Evolutionary conservation across 768 basidiomycete species (phyloP).

Genomic region (Amanita phalloides): DNA sequence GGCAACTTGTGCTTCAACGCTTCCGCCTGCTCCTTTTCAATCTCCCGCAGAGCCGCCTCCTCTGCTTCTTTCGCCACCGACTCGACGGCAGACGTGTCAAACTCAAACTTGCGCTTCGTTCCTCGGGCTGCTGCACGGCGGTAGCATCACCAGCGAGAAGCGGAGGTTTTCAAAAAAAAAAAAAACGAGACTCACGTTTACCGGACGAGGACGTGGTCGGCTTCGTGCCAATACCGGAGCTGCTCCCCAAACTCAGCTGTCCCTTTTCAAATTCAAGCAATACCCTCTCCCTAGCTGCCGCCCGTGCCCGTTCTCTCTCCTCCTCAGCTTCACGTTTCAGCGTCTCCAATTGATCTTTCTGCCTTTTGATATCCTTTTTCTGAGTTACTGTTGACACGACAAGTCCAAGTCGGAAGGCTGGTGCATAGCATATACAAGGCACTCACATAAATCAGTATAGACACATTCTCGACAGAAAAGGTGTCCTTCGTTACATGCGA

Average conservation of each 20-base stretch:
- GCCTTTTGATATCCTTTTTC: conserved; percentile 88
- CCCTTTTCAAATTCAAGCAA: conserved; percentile 83
- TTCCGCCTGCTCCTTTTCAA: conserved; percentile 81
- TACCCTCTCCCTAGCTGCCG: conserved; percentile 81
- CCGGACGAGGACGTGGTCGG: conserved; percentile 18
- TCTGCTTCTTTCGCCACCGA: conserved; percentile 72
- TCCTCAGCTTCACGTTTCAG: conserved; percentile 73
- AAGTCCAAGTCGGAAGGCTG: neutral
- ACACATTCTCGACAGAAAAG: conserved; percentile 95
- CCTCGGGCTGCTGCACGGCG: conserved; percentile 32
- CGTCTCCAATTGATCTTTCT: conserved; percentile 68
- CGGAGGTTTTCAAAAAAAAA: neutral
- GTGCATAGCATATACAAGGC: neutral
- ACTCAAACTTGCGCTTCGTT: conserved; percentile 79
- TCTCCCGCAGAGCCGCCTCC: conserved; percentile 72
- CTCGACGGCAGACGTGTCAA: conserved; percentile 66
- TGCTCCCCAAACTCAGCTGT: conserved; percentile 57
- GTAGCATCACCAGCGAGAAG: neutral
- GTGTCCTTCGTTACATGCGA: conserved; percentile 81
- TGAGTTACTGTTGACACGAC: conserved; percentile 50
- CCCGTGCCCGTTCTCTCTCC: conserved; percentile 57
- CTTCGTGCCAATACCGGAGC: conserved; percentile 24
- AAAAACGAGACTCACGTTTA: conserved; percentile 14
- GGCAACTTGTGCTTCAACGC: conserved; percentile 82
- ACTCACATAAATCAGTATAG: conserved; percentile 72